Evolutionary conservation across 1,139 yeast genomes (phyloP), one percentile per base, ranked within the genome.

Genomic region (Candida neerlandica): DNA sequence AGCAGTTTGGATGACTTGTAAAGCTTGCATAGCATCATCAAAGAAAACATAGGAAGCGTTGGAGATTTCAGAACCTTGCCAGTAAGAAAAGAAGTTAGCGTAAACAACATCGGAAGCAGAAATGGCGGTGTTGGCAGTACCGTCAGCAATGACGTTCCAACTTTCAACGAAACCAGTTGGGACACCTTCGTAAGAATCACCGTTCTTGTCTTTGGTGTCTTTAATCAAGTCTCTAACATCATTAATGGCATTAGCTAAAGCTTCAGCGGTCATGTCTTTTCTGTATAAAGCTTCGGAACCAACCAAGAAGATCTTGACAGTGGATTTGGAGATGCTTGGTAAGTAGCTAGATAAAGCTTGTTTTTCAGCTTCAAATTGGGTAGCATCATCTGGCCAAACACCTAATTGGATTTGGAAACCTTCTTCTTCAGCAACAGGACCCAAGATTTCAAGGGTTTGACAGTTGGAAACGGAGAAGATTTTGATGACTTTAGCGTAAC

Each of bases 81-180:
- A 94, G 86, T 90, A 92, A 16, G 97, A 87, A 80, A 92, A 94
- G 48, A 97, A 97, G 68, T 94, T 92, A 63, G 96, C 95, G 68
- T 85, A 86, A 55, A 91, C 83, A 61, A 89, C 75, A 70, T 92
- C 97, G 46, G 95, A 78, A 44, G 89, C 94, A 66, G 82, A 61
- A 64, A 94, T 85, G 48, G 86, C 96, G 32, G 86, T 81, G 49
- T 73, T 63, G 57, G 85, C 77, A 58, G 76, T 81, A 61, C 88
- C 95, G 62, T 89, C 96, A 59, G 90, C 96, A 58, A 89, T 70
- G 55, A 88, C 80, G 71, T 92, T 89, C 98, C 99, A 92, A 1
- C 97, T 90, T 71, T 94, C 98, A 58, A 89, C 97, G 55, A 90
- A 85, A 56, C 98, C 98, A 57, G 92, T 96, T 55, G 85, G 91